Evolutionary conservation across 2,329 filamentous ascomycete genomes (phyloP), one percentile per base, ranked within the genome.

Genomic region (Trichoderma semiorbis): DNA sequence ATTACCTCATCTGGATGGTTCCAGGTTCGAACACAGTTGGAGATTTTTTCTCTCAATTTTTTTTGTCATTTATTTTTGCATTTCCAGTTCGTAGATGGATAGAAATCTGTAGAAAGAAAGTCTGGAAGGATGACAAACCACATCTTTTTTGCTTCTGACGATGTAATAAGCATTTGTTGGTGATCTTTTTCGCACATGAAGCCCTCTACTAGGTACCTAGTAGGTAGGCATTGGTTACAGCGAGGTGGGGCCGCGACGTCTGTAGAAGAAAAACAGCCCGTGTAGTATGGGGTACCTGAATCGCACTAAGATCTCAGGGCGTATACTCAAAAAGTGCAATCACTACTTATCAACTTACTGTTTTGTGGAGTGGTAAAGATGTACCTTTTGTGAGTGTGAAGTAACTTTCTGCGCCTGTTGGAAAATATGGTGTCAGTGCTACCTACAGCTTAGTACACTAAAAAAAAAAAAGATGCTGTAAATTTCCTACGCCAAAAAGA

Each of bases 21-120:
- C 77, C 78, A 78, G 79, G 78, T 85, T 85, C 83, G 81, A 84
- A 78, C 78, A 53, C 75, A 32, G 34, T 71, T 69, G 74, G 70
- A 39, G 11, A 24, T 36, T 71, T 68, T 72, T 64, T 73, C 66
- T 75, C 26, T 18, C 26, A 18, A 64, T 67, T 63, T 72, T 72
- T 57, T 72, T 72, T 62, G 34, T 24, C 5, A 14, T 30, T 55
- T 11, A 28, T 43, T 57, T 34, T 24, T 47, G 14, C 6, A 10
- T n/a, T 30, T 21, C 14, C 0, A 8, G n/a, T 24, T 43, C 21
- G 12, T 53, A 3, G 10, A 32, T n/a, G 16, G 18, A 21, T 36
- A 55, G 16, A 10, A 2, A n/a, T 4, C 5, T 60, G 16, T 32
- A 11, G 14, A 32, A 16, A 14, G 11, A n/a, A 8, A 1, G 3